Evolutionary conservation across 306 rosid species (phyloP).

Genomic region (Vigna nakashimae): DNA sequence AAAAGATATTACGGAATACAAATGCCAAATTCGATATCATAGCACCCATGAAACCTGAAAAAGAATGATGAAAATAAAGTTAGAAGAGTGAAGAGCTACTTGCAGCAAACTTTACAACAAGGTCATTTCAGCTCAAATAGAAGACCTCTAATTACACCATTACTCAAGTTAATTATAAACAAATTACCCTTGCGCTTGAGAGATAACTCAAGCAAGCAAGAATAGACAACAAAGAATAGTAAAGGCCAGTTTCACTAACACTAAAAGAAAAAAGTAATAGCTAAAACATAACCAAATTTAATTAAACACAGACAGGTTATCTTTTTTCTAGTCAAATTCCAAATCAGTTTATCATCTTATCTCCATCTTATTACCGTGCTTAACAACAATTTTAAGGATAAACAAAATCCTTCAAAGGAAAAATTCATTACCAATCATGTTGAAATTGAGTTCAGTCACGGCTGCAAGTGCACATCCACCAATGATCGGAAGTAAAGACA

Average conservation of each 20-base stretch:
- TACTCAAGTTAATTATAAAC: slow-evolving; percentile 12
- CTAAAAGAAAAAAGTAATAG: background rate
- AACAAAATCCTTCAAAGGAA: slow-evolving; percentile 1
- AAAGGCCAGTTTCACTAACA: slow-evolving; percentile 16
- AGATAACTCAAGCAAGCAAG: slow-evolving; percentile 10
- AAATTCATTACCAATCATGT: slow-evolving; percentile 79
- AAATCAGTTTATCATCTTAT: background rate
- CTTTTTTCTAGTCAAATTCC: background rate
- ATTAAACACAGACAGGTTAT: background rate
- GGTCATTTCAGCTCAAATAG: background rate
- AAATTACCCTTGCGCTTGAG: slow-evolving; percentile 1
- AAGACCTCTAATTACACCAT: slow-evolving; percentile 2
- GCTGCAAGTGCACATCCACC: slow-evolving; percentile 99
- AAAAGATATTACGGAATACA: slow-evolving; percentile 86
- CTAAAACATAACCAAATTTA: background rate
- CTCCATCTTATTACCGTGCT: slow-evolving; percentile 11
- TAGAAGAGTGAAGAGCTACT: slow-evolving; percentile 15
- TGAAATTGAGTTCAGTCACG: slow-evolving; percentile 96
- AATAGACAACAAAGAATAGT: background rate
- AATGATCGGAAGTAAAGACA: slow-evolving; percentile 92
- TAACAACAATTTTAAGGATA: slow-evolving; percentile 1
- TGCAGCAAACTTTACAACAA: background rate
- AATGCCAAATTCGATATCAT: slow-evolving; percentile 96
- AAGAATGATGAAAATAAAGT: slow-evolving; percentile 19
- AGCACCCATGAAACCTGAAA: slow-evolving; percentile 93